phyloP scores from a whole-genome alignment of 2,329 filamentous ascomycete genomes.

The Sporothrix variecibatus region DNA sequence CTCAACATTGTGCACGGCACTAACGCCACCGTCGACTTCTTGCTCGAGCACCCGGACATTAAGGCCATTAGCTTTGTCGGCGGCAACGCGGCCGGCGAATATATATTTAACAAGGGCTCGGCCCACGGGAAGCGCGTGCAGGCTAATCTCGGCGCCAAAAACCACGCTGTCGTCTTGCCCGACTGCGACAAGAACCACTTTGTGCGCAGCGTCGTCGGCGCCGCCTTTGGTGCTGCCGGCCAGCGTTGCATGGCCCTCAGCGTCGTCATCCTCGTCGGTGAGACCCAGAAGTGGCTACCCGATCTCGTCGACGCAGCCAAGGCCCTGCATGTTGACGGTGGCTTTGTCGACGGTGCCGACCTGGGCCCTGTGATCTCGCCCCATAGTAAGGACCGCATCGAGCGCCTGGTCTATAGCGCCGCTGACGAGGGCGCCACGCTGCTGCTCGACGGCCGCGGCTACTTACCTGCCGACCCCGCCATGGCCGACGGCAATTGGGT shows the following conservation, averaged over 20 bases:
- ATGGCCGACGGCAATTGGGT: conserved; percentile 76
- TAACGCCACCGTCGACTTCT: conserved; percentile 82
- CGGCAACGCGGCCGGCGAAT: conserved; percentile 84
- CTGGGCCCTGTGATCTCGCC: conserved; percentile 81
- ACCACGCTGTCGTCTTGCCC: conserved; percentile 80
- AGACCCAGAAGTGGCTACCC: conserved; percentile 79
- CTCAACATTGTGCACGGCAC: conserved; percentile 81
- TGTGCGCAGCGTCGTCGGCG: conserved; percentile 78
- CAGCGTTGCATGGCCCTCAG: conserved; percentile 87
- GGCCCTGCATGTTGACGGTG: conserved; percentile 72
- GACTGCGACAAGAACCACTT: conserved; percentile 91
- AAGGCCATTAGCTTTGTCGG: conserved; percentile 86
- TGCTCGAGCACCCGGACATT: conserved; percentile 80
- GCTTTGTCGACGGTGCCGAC: conserved; percentile 80
- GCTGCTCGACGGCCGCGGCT: conserved; percentile 75
- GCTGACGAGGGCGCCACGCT: conserved; percentile 81
- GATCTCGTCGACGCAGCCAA: conserved; percentile 78
- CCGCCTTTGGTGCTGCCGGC: conserved; percentile 81
- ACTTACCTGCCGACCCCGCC: conserved; percentile 63
- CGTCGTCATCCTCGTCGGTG: conserved; percentile 79
- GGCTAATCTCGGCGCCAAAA: conserved; percentile 86
- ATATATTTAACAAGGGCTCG: conserved; percentile 76
- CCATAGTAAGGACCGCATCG: conserved; percentile 76
- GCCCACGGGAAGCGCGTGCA: conserved; percentile 87
- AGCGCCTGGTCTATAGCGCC: conserved; percentile 71